A percentile compares a stretch with the other conserved stretches of the same genome.
These are phyloP conservation scores for Trichoderma sp. DNA, from an alignment of 2,329 filamentous ascomycete species.

Conservation along the genomic window DNA sequence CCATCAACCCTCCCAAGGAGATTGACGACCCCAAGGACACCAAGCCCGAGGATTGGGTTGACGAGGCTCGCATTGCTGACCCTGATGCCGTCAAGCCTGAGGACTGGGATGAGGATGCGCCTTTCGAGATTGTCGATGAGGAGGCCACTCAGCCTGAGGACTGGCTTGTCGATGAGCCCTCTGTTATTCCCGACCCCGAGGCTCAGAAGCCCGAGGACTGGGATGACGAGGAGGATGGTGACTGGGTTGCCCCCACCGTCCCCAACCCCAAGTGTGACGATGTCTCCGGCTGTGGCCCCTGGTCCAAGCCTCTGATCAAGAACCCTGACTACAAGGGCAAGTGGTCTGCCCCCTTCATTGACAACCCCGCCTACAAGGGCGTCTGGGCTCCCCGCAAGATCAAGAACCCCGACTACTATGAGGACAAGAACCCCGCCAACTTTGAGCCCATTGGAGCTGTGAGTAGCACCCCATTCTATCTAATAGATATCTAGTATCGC, in stretches of 20 bases:
- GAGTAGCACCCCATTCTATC: conserved; percentile 44
- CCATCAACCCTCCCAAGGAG: conserved; percentile 93
- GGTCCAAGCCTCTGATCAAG: conserved; percentile 86
- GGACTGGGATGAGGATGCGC: conserved; percentile 98
- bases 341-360: conserved; percentile 88
- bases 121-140: conserved; percentile 93
- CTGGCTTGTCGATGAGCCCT: conserved; percentile 89
- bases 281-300: conserved; percentile 87
- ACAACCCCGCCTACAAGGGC: conserved; percentile 98
- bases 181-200: conserved; percentile 83
- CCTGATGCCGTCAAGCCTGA: conserved; percentile 94
- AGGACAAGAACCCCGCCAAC: conserved; percentile 95
- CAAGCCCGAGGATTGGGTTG: conserved; percentile 96
- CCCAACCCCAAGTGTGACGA: conserved; percentile 96
- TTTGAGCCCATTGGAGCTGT: conserved; percentile 97
- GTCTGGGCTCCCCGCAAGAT: conserved; percentile 94
- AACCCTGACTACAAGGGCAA: conserved; percentile 99
- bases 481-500: not conserved
- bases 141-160: conserved; percentile 88
- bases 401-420: conserved; percentile 90
- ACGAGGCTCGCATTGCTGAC: conserved; percentile 85
- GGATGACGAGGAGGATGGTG: conserved; percentile 99
- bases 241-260: conserved; percentile 88
- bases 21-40: conserved; percentile 91
- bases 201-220: conserved; percentile 97